Evolutionary conservation across 257 asterid genomes (phyloP), one percentile per base, ranked within the genome.

Genomic region (Ajuga chamaepitys): DNA sequence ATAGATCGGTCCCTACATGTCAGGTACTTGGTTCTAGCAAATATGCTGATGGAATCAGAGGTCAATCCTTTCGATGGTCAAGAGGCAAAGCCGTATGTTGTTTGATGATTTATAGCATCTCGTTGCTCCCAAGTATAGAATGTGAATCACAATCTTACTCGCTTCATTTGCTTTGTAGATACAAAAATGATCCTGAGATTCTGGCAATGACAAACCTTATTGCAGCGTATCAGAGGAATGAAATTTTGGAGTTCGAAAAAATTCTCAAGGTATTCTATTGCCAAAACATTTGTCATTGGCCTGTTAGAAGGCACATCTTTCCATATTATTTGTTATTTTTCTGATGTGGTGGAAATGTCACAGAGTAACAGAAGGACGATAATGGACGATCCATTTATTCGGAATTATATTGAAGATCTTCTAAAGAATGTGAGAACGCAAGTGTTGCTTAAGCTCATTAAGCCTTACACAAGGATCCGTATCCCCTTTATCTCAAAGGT

Each of bases 41-140:
- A 94, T 72, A 94, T 94, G 99, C 88, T 94, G 75, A 94, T 94
- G 99, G 92, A 88, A 77, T 94, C 99, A 67, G 87, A 86, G 79
- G 99, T 94, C 76, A 94, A 90, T 65, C 99, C 99, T 7, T 94
- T 94, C 68, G 99, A 94, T 68, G 99, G 97, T 67, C 99, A 90
- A 77, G 99, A 94, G 75, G 99, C 99, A 59, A 94, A 94, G 74
- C 99, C 97, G 99, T 94, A 82, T 71, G 97, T 71, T 47, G 16
- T 34, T 55, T 47, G n/a, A 50, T 40, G 52, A 75, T 34, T 21
- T 63, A 42, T 66, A 18, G 65, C 62, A 54, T 51, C 68, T 76
- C 11, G 22, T 65, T 32, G 47, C 42, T 58, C 28, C 57, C 10
- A 4, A 4, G 42, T 20, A 10, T 45, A 14, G 32, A 61, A 28